Percentiles rank a stretch among this genome's conserved stretches.
phyloP scores from a whole-genome alignment of 352 stramenopile genomes.

The Globisporangium splendens region DNA sequence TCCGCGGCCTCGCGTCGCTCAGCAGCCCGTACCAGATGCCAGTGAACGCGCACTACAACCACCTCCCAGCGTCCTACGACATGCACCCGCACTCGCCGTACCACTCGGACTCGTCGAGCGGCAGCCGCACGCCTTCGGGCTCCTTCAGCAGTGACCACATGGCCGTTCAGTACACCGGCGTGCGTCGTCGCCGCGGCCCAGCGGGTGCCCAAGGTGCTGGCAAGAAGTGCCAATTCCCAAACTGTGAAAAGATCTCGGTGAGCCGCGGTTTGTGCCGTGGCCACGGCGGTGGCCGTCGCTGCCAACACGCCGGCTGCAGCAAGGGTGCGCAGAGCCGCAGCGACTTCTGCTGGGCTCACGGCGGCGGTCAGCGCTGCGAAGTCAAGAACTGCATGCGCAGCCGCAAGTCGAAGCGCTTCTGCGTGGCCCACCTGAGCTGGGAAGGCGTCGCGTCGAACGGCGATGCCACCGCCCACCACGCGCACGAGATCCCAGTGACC shows the following conservation, averaged over 20 bases:
- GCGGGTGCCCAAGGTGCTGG: conserved; percentile 23
- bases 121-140: background rate
- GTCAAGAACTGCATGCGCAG: conserved; percentile 54
- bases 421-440: conserved; percentile 51
- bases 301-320: conserved; percentile 38
- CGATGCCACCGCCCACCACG: background rate
- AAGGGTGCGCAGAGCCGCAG: conserved; percentile 59
- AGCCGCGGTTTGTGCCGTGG: conserved; percentile 54
- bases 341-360: conserved; percentile 62
- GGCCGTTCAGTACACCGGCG: conserved; percentile 1
- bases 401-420: conserved; percentile 64
- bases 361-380: conserved; percentile 59
- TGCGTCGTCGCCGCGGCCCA: conserved; percentile 26
- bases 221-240: conserved; percentile 56
- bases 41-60: conserved; percentile 6
- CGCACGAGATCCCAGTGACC: background rate
- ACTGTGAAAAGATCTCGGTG: conserved; percentile 57
- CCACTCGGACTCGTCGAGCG: conserved; percentile 29
- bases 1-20: conserved; percentile 20
- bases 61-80: conserved; percentile 8
- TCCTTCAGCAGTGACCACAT: conserved; percentile 3
- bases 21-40: conserved; percentile 5
- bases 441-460: conserved; percentile 12
- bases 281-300: conserved; percentile 58
- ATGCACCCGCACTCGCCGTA: conserved; percentile 21